Percentiles rank a stretch among this genome's conserved stretches.
Conservation (phyloP, 768 basidiomycete genomes). For the Fistulinella prunicolor region DNA sequence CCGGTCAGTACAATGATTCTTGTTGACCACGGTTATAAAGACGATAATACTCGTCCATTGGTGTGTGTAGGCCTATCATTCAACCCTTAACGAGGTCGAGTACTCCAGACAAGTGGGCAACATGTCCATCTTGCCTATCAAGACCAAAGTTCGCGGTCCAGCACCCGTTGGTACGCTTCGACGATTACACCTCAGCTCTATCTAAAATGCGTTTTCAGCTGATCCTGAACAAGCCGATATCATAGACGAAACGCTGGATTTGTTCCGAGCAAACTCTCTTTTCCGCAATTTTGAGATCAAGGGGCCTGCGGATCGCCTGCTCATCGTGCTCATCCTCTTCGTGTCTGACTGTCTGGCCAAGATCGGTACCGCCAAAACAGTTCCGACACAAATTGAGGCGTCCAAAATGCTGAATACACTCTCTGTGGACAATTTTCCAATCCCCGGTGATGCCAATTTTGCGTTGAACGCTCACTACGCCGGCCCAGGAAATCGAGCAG, state of each 20-base stretch:
- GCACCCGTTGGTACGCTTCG: slow-evolving; percentile 66
- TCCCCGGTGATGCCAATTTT: slow-evolving; percentile 96
- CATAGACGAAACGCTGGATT: slow-evolving; percentile 91
- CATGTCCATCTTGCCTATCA: slow-evolving; percentile 85
- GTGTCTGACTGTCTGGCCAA: slow-evolving; percentile 96
- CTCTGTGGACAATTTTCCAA: slow-evolving; percentile 88
- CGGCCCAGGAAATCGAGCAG: slow-evolving; percentile 66
- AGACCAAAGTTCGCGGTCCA: slow-evolving; percentile 88
- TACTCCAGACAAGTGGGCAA: slow-evolving; percentile 88
- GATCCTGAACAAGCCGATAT: slow-evolving; percentile 82
- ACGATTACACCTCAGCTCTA: slow-evolving; percentile 8
- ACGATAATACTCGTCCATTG: slow-evolving; percentile 3
- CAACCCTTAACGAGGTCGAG: slow-evolving; percentile 81
- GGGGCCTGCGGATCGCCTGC: slow-evolving; percentile 90
- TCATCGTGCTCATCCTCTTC: slow-evolving; percentile 97
- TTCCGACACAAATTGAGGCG: slow-evolving; percentile 79
- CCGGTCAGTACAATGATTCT: slow-evolving; percentile 42
- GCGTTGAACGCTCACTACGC: slow-evolving; percentile 91
- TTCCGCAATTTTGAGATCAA: slow-evolving; percentile 99
- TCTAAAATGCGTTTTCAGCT: slow-evolving; percentile 43
- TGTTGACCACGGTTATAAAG: neutral
- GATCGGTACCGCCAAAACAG: slow-evolving; percentile 67
- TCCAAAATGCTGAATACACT: slow-evolving; percentile 86
- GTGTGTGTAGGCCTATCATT: slow-evolving; percentile 89
- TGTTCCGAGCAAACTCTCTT: slow-evolving; percentile 97